phyloP scores from a whole-genome alignment of 208 protist species.

The Wallacemonas collosoma region DNA sequence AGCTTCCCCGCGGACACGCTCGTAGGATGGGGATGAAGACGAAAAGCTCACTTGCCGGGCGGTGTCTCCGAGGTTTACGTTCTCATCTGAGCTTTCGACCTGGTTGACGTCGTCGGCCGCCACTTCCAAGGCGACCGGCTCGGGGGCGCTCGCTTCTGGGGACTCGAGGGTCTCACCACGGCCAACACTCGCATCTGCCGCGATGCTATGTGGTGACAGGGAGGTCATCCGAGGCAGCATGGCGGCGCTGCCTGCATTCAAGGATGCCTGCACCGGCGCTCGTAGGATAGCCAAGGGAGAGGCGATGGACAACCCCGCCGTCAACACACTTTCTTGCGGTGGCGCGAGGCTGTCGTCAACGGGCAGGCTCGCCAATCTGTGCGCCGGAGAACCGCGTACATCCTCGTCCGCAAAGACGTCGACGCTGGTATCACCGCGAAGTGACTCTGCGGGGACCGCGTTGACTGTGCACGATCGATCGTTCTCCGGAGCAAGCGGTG shows the following conservation, averaged over 20 bases:
- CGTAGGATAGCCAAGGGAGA: constrained; percentile 8
- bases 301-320: constrained; percentile 4
- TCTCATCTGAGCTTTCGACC: neutral
- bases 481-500: too few relatives aligned
- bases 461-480: too few relatives aligned
- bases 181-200: too few relatives aligned
- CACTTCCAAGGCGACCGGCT: neutral
- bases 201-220: neutral
- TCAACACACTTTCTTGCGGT: neutral
- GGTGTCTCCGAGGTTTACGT: constrained; percentile 13
- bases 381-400: too few relatives aligned
- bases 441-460: too few relatives aligned
- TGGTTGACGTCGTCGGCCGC: neutral
- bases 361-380: neutral
- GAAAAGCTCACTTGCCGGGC: neutral
- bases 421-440: too few relatives aligned
- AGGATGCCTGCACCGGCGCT: neutral
- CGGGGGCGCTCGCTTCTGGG: too few relatives aligned
- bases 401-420: too few relatives aligned
- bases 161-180: too few relatives aligned
- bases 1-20: neutral
- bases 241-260: neutral
- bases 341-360: neutral
- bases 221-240: neutral
- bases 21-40: neutral